These are phyloP conservation scores for Cryptosporidium baileyi DNA, from an alignment of 169 alveolate species.

Conservation along the genomic window DNA sequence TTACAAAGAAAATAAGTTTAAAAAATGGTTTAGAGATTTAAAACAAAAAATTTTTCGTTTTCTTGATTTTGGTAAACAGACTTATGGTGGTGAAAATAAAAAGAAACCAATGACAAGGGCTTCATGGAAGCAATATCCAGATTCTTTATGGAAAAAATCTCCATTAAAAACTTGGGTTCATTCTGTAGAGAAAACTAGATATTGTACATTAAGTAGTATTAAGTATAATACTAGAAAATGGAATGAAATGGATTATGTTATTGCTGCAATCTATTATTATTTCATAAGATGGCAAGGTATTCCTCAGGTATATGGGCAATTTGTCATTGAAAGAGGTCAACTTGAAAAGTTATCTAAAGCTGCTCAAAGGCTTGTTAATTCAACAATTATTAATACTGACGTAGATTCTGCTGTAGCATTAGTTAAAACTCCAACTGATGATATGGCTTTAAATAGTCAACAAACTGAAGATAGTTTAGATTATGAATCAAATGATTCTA, in stretches of 20 bases:
- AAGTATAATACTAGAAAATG: constrained; percentile 65
- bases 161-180: constrained; percentile 69
- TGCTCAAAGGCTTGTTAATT: constrained; percentile 48
- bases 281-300: constrained; percentile 68
- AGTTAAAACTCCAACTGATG: too few species aligned
- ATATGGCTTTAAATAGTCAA: too few species aligned
- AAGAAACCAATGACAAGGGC: constrained; percentile 69
- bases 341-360: constrained; percentile 33
- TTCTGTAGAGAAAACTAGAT: constrained; percentile 66
- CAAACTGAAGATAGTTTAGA: too few species aligned
- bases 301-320: constrained; percentile 68
- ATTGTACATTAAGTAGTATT: constrained; percentile 42
- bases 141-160: constrained; percentile 62
- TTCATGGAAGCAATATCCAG: constrained; percentile 68
- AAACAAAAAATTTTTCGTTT: constrained; percentile 52
- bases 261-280: constrained; percentile 61
- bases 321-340: constrained; percentile 26
- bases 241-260: constrained; percentile 69
- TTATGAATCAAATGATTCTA: neutral
- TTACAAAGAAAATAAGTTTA: constrained; percentile 25
- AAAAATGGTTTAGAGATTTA: constrained; percentile 60
- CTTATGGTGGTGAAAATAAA: constrained; percentile 22
- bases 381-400: constrained; percentile 25
- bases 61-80: constrained; percentile 36
- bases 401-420: neutral